These are phyloP conservation scores for Handroanthus guayacan DNA, from an alignment of 257 asterid species.

Conservation along the genomic window DNA sequence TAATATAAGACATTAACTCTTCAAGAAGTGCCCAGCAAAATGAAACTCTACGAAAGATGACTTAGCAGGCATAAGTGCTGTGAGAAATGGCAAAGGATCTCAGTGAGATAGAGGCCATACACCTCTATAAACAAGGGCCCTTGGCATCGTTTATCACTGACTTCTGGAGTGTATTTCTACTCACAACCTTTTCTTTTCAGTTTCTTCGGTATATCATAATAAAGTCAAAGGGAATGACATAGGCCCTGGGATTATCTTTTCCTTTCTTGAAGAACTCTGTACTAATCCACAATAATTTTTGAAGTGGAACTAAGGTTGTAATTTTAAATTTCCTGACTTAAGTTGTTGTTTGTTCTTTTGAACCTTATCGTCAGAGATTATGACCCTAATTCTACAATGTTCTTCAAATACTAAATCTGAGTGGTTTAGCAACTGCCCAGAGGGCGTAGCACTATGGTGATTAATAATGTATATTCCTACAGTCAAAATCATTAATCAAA, in stretches of 20 bases:
- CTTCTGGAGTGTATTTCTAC: not conserved
- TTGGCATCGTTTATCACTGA: not conserved
- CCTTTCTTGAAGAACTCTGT: not conserved
- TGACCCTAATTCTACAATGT: not conserved
- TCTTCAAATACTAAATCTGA: conserved; percentile 9
- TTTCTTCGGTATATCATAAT: not conserved
- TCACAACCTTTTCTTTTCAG: not conserved
- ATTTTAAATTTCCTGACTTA: not conserved
- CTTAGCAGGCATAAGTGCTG: not conserved
- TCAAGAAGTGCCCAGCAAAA: not conserved
- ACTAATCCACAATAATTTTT: not conserved
- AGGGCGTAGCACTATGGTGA: not conserved
- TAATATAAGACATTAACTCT: not conserved
- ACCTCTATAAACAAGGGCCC: not conserved
- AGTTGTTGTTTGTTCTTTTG: not conserved
- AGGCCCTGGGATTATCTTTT: not conserved
- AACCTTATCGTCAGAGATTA: conserved; percentile 2
- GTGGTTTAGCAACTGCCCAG: conserved; percentile 5
- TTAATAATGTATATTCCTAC: not conserved
- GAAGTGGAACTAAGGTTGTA: not conserved
- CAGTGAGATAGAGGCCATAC: not conserved
- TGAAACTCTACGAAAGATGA: not conserved
- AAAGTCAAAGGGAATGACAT: not conserved
- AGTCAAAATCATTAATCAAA: not conserved
- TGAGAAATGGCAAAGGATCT: conserved; percentile 19